A percentile compares a stretch with the other conserved stretches of the same genome.
Evolutionary conservation across 2,329 filamentous ascomycete species (phyloP).

Genomic region (Penicillium sp.): DNA sequence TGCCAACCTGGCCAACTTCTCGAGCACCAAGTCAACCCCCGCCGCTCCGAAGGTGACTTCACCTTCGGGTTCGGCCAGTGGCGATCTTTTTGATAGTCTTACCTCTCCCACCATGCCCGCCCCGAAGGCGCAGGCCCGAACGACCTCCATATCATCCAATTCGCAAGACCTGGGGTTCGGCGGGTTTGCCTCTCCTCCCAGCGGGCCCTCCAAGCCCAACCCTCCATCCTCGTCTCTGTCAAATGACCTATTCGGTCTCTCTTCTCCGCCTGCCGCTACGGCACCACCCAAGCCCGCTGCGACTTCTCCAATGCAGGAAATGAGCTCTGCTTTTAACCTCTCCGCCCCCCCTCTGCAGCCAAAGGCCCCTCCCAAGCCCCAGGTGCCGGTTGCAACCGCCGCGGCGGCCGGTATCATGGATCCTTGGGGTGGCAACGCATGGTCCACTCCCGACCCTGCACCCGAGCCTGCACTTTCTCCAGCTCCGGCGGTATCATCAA

Average conservation of each 20-base stretch:
- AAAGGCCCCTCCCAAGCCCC: slow-evolving; percentile 40
- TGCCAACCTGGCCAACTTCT: slow-evolving; percentile 58
- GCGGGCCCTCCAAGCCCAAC: slow-evolving; percentile 44
- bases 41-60: slow-evolving; percentile 50
- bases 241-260: slow-evolving; percentile 79
- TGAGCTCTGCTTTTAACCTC: slow-evolving; percentile 78
- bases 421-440: slow-evolving; percentile 84
- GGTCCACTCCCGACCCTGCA: slow-evolving; percentile 65
- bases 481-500: slow-evolving; percentile 33
- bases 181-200: slow-evolving; percentile 52
- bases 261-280: slow-evolving; percentile 45
- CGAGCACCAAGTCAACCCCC: slow-evolving; percentile 44
- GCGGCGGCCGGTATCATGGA: slow-evolving; percentile 56
- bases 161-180: slow-evolving; percentile 66
- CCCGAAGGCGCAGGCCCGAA: slow-evolving; percentile 42
- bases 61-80: slow-evolving; percentile 55
- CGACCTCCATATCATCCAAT: slow-evolving; percentile 54
- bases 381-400: slow-evolving; percentile 44
- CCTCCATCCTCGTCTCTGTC: slow-evolving; percentile 56
- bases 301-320: slow-evolving; percentile 39
- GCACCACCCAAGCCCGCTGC: slow-evolving; percentile 45
- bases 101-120: slow-evolving; percentile 61
- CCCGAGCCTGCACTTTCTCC: slow-evolving; percentile 42
- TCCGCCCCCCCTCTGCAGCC: slow-evolving; percentile 52
- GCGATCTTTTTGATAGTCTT: slow-evolving; percentile 76